phyloP scores from a whole-genome alignment of 108 stramenopile species.

The Mediolabrus comicus region DNA sequence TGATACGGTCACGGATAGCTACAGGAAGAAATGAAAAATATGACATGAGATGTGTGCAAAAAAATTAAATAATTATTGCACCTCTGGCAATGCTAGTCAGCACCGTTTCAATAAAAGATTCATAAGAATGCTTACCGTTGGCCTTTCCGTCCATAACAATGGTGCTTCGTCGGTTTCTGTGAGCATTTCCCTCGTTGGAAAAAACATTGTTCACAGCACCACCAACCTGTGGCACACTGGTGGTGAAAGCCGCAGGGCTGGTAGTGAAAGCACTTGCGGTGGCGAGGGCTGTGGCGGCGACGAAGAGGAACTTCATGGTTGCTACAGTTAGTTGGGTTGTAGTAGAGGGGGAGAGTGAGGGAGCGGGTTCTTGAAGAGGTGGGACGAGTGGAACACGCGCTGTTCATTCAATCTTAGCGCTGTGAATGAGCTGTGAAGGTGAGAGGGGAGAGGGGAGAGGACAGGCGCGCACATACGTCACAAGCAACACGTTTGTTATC shows the following conservation, averaged over 20 bases:
- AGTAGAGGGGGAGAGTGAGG: neutral
- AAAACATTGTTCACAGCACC: constrained; percentile 46
- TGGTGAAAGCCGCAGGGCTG: constrained; percentile 57
- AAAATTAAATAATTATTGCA: neutral
- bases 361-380: neutral
- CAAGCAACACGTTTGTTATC: no score
- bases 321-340: neutral
- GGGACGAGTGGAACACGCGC: neutral
- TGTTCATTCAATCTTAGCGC: neutral
- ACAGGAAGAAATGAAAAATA: neutral
- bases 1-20: constrained; percentile 93
- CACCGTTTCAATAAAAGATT: neutral
- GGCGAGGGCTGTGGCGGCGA: constrained; percentile 62
- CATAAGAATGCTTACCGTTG: constrained; percentile 56
- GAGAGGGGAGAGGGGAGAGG: neutral
- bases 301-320: constrained; percentile 74
- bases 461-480: neutral
- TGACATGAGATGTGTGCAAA: neutral
- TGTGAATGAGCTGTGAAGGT: neutral
- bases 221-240: constrained; percentile 40
- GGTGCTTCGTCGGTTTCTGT: constrained; percentile 71
- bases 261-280: constrained; percentile 51
- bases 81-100: neutral
- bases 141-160: constrained; percentile 93
- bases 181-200: constrained; percentile 43